Percentiles rank a stretch among this genome's conserved stretches.
Conservation (phyloP, 176 grass and related monocot genomes). For the Cymbopogon citratus region DNA sequence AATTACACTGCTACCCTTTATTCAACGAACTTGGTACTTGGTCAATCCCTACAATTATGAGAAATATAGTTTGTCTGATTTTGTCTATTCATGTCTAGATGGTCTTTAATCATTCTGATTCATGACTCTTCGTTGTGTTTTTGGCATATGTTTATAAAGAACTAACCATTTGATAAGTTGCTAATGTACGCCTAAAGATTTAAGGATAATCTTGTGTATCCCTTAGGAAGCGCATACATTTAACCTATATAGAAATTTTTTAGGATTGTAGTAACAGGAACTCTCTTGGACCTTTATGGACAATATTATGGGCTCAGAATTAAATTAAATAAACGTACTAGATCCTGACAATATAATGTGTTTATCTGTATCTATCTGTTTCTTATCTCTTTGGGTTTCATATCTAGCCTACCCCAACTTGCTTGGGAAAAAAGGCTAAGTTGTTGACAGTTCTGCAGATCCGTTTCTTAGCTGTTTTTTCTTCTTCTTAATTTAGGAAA, state of each 20-base stretch:
- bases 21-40: not conserved
- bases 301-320: not conserved
- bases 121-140: not conserved
- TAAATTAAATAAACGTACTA: not conserved
- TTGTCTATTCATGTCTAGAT: not conserved
- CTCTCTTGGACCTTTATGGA: not conserved
- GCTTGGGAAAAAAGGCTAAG: no score
- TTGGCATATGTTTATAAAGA: not conserved
- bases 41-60: not conserved
- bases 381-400: no score
- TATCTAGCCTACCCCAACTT: no score
- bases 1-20: not conserved
- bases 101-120: not conserved
- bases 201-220: not conserved
- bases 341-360: no score
- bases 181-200: not conserved
- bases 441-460: not conserved
- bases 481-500: not conserved
- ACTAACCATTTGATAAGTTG: not conserved
- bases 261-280: not conserved
- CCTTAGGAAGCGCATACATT: not conserved
- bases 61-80: not conserved
- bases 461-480: not conserved
- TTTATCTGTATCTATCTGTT: no score
- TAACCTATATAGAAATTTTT: not conserved